These are phyloP conservation scores for Sanghuangporus weigelae DNA, from an alignment of 1,284 basidiomycete genomes.

Conservation along the genomic window DNA sequence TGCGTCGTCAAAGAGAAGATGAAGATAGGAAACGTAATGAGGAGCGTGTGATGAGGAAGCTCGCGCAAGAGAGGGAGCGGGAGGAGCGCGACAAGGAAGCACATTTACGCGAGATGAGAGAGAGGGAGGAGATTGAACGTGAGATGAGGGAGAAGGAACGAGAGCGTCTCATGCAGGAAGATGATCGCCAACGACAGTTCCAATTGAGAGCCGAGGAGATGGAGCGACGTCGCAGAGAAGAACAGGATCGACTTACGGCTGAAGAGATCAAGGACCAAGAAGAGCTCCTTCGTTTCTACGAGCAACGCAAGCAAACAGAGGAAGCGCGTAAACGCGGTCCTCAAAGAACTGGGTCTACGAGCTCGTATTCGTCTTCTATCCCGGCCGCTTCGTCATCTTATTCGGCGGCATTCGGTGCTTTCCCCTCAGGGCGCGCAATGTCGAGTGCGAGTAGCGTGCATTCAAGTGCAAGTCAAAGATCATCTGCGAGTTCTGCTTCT, in stretches of 20 bases:
- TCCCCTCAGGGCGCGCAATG: slow-evolving; percentile 5
- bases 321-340: slow-evolving; percentile 24
- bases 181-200: background rate
- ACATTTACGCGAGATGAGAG: background rate
- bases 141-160: slow-evolving; percentile 17
- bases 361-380: slow-evolving; percentile 21
- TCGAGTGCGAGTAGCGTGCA: slow-evolving; percentile 8
- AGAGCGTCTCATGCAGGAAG: background rate
- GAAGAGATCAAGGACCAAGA: slow-evolving; percentile 20
- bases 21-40: slow-evolving; percentile 5
- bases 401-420: slow-evolving; percentile 10
- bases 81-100: background rate
- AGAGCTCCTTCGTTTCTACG: slow-evolving; percentile 21
- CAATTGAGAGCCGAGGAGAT: background rate
- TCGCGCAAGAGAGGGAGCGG: background rate
- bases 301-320: slow-evolving; percentile 26
- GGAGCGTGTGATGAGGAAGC: background rate
- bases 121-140: slow-evolving; percentile 2
- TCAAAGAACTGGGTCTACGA: slow-evolving; percentile 20
- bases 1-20: slow-evolving; percentile 2
- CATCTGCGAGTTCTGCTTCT: slow-evolving; percentile 11
- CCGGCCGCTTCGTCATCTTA: background rate
- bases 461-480: slow-evolving; percentile 14
- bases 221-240: background rate
- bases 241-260: background rate